A percentile compares a stretch with the other conserved stretches of the same genome.
These are phyloP conservation scores for Gastroboletus turbinatus DNA, from an alignment of 1,284 basidiomycete species.

Conservation along the genomic window DNA sequence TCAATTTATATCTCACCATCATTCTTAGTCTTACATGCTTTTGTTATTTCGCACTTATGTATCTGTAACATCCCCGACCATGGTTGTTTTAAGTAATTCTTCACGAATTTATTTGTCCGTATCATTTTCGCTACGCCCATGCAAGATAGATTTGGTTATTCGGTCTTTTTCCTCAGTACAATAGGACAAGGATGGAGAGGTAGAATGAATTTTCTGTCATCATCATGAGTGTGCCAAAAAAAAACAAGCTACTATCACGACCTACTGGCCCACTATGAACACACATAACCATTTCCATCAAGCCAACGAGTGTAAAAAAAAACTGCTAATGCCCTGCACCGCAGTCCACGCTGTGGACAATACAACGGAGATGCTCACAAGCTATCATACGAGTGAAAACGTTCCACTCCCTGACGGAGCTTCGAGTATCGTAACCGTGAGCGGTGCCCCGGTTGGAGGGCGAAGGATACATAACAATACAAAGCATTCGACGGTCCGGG, in stretches of 20 bases:
- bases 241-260: neutral
- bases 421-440: constrained; percentile 12
- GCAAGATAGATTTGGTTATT: neutral
- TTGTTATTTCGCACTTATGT: constrained; percentile 25
- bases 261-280: constrained; percentile 10
- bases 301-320: constrained; percentile 4
- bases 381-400: constrained; percentile 18
- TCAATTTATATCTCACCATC: constrained; percentile 17
- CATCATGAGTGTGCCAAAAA: constrained; percentile 9
- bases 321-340: constrained; percentile 18
- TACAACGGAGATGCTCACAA: constrained; percentile 8
- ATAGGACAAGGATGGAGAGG: neutral
- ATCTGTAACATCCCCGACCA: constrained; percentile 19
- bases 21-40: constrained; percentile 11
- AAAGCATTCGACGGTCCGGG: constrained; percentile 27
- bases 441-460: neutral
- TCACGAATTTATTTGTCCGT: constrained; percentile 3
- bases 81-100: neutral
- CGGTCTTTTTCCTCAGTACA: neutral
- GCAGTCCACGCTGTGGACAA: constrained; percentile 15
- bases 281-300: constrained; percentile 14
- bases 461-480: constrained; percentile 35
- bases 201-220: constrained; percentile 10
- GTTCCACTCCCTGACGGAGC: constrained; percentile 21
- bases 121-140: neutral